Base-by-base conservation (phyloP, 2,329 filamentous ascomycete genomes). In the Pseudocercospora musae region DNA sequence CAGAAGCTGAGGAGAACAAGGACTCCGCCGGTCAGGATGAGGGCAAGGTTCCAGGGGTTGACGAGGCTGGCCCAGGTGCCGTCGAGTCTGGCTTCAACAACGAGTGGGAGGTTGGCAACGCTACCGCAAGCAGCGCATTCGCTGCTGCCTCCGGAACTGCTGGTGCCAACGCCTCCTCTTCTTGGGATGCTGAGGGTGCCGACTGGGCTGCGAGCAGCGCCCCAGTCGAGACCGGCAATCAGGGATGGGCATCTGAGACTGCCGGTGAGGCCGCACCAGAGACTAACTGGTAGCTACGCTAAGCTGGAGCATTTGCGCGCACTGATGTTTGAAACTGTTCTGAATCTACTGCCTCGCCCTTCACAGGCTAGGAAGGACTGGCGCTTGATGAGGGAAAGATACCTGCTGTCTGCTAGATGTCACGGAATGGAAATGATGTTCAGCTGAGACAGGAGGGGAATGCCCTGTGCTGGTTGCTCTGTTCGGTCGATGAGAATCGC, bases 371-470 rank as follows among this genome's bases (percentile, higher is more conserved):
- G 64, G 67, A 64, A 60, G 65, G 62, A 61, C 86, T 84, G 80
- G 83, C 89, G 87, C 89, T 92, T 97, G 84, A 97, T 90, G 93
- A 97, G 92, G 94, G 94, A 98, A 98, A 98, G 94, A 98, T 92
- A 96, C 89, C 92, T 85, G 78, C 74, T 76, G 76, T 77, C 80
- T 78, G 76, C 77, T 78, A 71, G 73, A 69, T 48, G 44, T 48
- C 44, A 48, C 44, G 44, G 21, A 48, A 48, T 48, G 44, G 37
- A 18, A 46, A 48, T 48, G 44, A 48, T 48, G 23, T 23, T 48
- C 25, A 29, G n/a, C 21, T 55, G 31, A 56, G 27, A 77, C 80
- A 89, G 92, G 50, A 71, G 72, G 93, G 92, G 94, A 98, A 97
- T 92, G 94, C 94, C 94, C 92, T 97, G 93, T 95, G 87, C 84